These are phyloP conservation scores for Kitagawia praeruptora DNA, from an alignment of 129 eudicot species.

Conservation along the genomic window DNA sequence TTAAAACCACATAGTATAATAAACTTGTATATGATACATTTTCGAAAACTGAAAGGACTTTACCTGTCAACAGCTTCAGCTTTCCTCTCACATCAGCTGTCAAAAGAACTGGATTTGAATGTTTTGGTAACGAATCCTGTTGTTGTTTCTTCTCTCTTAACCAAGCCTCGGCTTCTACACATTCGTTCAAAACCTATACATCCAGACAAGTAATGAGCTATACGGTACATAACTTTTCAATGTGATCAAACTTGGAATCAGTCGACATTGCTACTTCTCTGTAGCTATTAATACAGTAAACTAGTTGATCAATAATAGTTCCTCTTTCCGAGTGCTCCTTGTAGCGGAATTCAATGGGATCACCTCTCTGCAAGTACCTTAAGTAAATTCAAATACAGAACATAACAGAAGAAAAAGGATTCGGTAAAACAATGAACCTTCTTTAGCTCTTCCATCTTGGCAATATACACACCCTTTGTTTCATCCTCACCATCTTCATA, in stretches of 20 bases:
- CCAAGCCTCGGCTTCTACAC: constrained; percentile 86
- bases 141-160: constrained; percentile 67
- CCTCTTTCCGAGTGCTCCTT: constrained; percentile 74
- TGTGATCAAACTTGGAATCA: constrained; percentile 84
- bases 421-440: constrained; percentile 32
- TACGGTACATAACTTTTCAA: constrained; percentile 23
- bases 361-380: constrained; percentile 53
- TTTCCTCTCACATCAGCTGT: constrained; percentile 71
- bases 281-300: constrained; percentile 44
- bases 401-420: background rate
- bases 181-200: constrained; percentile 58
- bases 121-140: constrained; percentile 66
- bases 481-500: constrained; percentile 98
- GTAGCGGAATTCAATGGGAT: constrained; percentile 75
- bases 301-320: constrained; percentile 38
- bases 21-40: background rate
- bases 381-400: background rate
- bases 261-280: constrained; percentile 65
- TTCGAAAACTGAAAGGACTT: background rate
- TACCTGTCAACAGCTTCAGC: constrained; percentile 80
- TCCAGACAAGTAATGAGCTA: constrained; percentile 11
- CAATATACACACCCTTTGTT: constrained; percentile 72
- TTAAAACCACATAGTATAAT: background rate
- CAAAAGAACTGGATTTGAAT: constrained; percentile 58
- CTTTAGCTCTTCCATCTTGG: constrained; percentile 86